These are phyloP conservation scores for Mycena galopus DNA, from an alignment of 768 basidiomycete species.

Conservation along the genomic window DNA sequence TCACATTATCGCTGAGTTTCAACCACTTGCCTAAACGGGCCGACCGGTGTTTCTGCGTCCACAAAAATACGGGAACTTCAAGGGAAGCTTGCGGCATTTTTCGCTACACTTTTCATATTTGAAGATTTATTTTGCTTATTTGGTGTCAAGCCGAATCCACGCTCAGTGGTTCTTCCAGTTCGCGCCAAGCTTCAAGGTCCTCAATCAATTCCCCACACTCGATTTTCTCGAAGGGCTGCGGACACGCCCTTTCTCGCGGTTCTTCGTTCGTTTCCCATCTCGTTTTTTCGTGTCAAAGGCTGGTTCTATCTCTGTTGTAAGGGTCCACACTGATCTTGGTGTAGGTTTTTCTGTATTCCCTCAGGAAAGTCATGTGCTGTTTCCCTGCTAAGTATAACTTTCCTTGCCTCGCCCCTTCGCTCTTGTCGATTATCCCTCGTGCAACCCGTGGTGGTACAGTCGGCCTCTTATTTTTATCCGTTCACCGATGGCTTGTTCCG, in stretches of 20 bases:
- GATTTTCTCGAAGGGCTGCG: too few species aligned
- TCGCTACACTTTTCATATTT: too few species aligned
- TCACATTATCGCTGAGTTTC: too few species aligned
- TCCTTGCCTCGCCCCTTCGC: conserved; percentile 16
- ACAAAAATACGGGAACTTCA: conserved; percentile 45
- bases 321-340: neutral
- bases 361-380: conserved; percentile 26
- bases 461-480: conserved; percentile 26
- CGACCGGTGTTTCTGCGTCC: too few species aligned
- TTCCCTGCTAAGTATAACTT: conserved; percentile 29
- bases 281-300: neutral
- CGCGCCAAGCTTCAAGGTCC: neutral
- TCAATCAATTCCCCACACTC: neutral
- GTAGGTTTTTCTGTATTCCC: conserved; percentile 20
- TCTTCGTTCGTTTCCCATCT: neutral
- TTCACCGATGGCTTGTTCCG: conserved; percentile 48
- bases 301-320: neutral
- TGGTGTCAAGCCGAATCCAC: neutral
- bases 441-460: neutral
- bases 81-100: conserved; percentile 22
- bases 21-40: too few species aligned
- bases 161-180: neutral
- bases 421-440: conserved; percentile 2
- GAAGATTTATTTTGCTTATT: neutral
- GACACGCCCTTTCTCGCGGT: neutral